A percentile compares a stretch with the other conserved stretches of the same genome.
Evolutionary conservation across 441 rosid genomes (phyloP).

Genomic region (Adansonia madagascariensis): DNA sequence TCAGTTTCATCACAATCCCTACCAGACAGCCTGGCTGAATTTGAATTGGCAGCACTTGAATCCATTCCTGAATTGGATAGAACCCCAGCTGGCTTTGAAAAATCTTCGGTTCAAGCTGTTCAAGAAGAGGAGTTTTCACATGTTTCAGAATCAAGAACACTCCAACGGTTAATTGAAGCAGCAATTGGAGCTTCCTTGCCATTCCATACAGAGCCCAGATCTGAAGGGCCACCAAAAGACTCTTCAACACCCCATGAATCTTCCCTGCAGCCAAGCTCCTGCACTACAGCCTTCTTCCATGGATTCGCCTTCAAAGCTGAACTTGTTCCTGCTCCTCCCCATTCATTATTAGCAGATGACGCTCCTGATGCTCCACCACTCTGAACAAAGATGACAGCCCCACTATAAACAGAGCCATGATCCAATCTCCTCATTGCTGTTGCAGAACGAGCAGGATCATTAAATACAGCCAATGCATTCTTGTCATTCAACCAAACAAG

Average conservation of each 20-base stretch:
- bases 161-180: conserved; percentile 74
- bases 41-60: conserved; percentile 38
- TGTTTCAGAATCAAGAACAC: conserved; percentile 59
- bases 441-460: conserved; percentile 90
- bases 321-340: conserved; percentile 58
- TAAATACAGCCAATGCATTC: conserved; percentile 91
- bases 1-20: conserved; percentile 41
- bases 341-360: conserved; percentile 55
- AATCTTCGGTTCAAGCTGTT: conserved; percentile 35
- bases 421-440: conserved; percentile 98
- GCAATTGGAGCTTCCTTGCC: conserved; percentile 56
- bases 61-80: conserved; percentile 25
- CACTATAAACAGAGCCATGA: conserved; percentile 82
- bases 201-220: conserved; percentile 60
- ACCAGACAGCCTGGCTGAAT: conserved; percentile 33
- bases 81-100: conserved; percentile 31
- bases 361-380: conserved; percentile 39
- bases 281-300: conserved; percentile 86
- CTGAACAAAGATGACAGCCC: conserved; percentile 64
- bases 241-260: conserved; percentile 80
- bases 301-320: conserved; percentile 57
- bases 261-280: conserved; percentile 55
- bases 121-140: conserved; percentile 37
- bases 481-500: conserved; percentile 94
- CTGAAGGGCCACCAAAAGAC: conserved; percentile 50